Evolutionary conservation across 1,284 basidiomycete species (phyloP), one percentile per base, ranked within the genome.

Genomic region (Irpex sp.): DNA sequence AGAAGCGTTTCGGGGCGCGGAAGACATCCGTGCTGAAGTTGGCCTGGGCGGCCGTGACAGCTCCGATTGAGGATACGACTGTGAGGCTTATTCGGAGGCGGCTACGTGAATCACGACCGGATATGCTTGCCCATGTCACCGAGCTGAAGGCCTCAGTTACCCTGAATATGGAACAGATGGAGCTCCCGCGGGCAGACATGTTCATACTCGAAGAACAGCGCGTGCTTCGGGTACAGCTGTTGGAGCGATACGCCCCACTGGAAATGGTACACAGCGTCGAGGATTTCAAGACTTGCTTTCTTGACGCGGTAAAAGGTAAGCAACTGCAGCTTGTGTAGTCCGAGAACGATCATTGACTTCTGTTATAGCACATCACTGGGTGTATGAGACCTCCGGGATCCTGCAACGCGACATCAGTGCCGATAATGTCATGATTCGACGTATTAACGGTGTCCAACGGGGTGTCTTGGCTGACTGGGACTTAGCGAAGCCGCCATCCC

Each of bases 391-490:
- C 39, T 46, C 39, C n/a, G 43, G 37, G 1, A 47, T 61, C 37
- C 60, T 57, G 5, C 60, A 56, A 2, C 19, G 54, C 11, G 43
- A 57, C 37, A 49, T 61, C 54, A 57, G 47, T 26, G 39, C 55
- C 1, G 54, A 57, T 6, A 61, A 61, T 31, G 55, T 61, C 55
- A 56, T 61, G 60, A 46, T 61, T n/a, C 37, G 37, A 2, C 43
- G 49, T 37, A 51, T 54, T 9, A 46, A 57, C 46, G 39, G 39
- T n/a, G 37, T 33, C 8, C 19, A 61, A 19, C 46, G 35, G 11
- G 60, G 54, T n/a, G 60, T 61, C 7, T 36, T 61, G n/a, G 37
- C 36, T 4, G 55, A 56, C 51, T 61, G 60, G 60, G 54, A 61
- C 46, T 53, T 61, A 39, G 36, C 55, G 5, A 46, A 55, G 21